Percentiles rank a stretch among this genome's conserved stretches.
phyloP scores from a whole-genome alignment of 768 basidiomycete genomes.

The Suillus discolor region DNA sequence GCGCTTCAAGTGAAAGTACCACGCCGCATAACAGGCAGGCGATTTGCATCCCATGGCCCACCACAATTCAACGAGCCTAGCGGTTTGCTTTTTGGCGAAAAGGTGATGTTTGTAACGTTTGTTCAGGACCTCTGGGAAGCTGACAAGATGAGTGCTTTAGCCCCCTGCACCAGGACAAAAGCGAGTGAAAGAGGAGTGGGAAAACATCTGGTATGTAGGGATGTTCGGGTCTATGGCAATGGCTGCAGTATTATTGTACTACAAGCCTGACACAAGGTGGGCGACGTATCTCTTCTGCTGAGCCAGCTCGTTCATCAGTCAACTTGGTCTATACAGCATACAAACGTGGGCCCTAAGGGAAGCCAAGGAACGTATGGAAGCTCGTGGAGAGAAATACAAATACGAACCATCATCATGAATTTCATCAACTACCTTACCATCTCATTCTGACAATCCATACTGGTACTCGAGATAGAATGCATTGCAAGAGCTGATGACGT shows the following conservation, averaged over 20 bases:
- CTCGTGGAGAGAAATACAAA: constrained; percentile 87
- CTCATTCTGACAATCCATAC: constrained; percentile 3
- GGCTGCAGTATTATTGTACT: constrained; percentile 76
- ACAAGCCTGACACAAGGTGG: constrained; percentile 93
- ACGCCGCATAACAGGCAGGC: constrained; percentile 35
- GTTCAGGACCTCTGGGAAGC: constrained; percentile 5
- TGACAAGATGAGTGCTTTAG: constrained; percentile 37
- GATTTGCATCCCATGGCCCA: constrained; percentile 73
- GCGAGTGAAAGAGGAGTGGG: constrained; percentile 88
- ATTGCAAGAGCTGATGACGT: neutral
- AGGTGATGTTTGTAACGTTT: constrained; percentile 48
- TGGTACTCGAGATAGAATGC: neutral
- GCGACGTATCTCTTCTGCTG: constrained; percentile 24
- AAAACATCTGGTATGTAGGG: constrained; percentile 85
- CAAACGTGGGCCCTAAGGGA: constrained; percentile 92
- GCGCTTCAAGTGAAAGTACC: constrained; percentile 18
- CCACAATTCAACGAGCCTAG: constrained; percentile 89
- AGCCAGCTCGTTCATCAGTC: constrained; percentile 3
- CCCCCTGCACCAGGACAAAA: constrained; percentile 81
- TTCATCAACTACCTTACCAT: neutral
- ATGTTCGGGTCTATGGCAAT: constrained; percentile 89
- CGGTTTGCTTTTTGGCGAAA: constrained; percentile 87
- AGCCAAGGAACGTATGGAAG: constrained; percentile 89
- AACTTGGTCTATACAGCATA: constrained; percentile 53
- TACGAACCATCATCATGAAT: constrained; percentile 61